phyloP scores from a whole-genome alignment of 163 green algal species.

The Scenedesmus sp. region DNA sequence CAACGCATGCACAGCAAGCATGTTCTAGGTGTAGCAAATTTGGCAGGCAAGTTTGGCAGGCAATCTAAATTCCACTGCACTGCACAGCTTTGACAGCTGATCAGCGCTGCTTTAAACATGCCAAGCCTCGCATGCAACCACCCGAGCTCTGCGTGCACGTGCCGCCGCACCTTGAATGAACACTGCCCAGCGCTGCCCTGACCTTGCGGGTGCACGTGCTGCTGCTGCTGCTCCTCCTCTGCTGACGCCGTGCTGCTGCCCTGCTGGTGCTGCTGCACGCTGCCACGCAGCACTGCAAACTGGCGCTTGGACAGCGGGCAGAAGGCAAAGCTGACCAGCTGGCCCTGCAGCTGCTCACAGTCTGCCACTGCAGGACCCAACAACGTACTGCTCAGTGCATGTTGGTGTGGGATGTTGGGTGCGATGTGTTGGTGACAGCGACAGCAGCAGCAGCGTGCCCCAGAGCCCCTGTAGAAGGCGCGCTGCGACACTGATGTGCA shows the following conservation, averaged over 20 bases:
- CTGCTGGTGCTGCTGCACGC: not conserved
- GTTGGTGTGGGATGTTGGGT: too few relatives aligned
- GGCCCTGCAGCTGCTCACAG: constrained; percentile 4
- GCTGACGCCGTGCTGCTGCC: not conserved
- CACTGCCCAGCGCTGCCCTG: not conserved
- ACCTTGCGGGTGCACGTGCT: not conserved
- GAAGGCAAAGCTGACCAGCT: constrained; percentile 42
- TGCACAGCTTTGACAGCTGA: not conserved
- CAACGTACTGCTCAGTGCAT: too few relatives aligned
- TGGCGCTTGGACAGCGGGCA: constrained; percentile 40
- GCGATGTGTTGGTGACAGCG: not conserved
- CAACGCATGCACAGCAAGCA: not conserved
- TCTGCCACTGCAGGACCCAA: not conserved
- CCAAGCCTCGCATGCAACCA: too few relatives aligned
- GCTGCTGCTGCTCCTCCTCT: not conserved
- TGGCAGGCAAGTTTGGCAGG: too few relatives aligned
- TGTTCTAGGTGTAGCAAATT: too few relatives aligned
- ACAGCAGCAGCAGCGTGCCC: not conserved
- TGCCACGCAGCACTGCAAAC: constrained; percentile 30
- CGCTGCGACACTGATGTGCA: too few relatives aligned
- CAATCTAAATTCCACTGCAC: too few relatives aligned
- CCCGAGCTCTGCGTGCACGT: not conserved
- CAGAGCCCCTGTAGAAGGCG: too few relatives aligned
- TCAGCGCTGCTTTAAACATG: too few relatives aligned
- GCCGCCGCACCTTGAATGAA: constrained; percentile 4